Conservation (phyloP, 2,329 filamentous ascomycete species). For the Mycosphaerella sp. region DNA sequence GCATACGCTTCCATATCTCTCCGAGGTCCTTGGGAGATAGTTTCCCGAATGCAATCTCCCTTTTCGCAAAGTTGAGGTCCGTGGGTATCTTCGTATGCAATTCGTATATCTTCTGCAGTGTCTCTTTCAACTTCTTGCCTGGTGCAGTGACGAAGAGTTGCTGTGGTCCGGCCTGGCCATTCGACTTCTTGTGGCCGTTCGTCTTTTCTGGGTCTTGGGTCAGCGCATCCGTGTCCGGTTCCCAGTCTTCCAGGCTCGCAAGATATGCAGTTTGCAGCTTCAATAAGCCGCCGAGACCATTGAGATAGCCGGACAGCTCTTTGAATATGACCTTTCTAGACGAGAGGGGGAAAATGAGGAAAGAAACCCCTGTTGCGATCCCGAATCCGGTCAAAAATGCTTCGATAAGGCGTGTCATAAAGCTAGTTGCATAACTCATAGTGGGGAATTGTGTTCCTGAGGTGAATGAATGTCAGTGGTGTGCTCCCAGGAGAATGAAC, state of each 20-base stretch:
- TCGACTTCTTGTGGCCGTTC: neutral
- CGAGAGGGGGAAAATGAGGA: conserved; percentile 61
- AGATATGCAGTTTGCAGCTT: conserved; percentile 60
- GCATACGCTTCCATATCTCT: conserved; percentile 53
- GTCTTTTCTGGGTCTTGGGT: neutral
- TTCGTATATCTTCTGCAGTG: conserved; percentile 35
- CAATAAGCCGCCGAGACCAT: conserved; percentile 48
- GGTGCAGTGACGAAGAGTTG: conserved; percentile 22
- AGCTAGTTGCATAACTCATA: conserved; percentile 46
- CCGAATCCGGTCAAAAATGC: conserved; percentile 60
- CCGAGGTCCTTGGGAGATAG: conserved; percentile 58
- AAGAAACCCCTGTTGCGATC: conserved; percentile 55
- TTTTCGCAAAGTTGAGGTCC: conserved; percentile 65
- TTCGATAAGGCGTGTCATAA: conserved; percentile 52
- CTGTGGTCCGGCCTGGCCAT: neutral
- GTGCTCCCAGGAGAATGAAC: neutral
- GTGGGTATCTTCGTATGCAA: conserved; percentile 60
- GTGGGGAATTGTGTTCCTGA: conserved; percentile 48
- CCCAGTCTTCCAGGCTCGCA: conserved; percentile 54
- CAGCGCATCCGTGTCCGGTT: conserved; percentile 32
- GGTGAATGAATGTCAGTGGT: too few species aligned
- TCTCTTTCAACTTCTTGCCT: conserved; percentile 29
- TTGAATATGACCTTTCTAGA: conserved; percentile 59
- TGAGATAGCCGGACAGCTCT: conserved; percentile 55
- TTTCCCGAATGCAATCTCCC: conserved; percentile 65